These are phyloP conservation scores for Pyrrhoderma lamaoense DNA, from an alignment of 1,284 basidiomycete genomes.

Conservation along the genomic window DNA sequence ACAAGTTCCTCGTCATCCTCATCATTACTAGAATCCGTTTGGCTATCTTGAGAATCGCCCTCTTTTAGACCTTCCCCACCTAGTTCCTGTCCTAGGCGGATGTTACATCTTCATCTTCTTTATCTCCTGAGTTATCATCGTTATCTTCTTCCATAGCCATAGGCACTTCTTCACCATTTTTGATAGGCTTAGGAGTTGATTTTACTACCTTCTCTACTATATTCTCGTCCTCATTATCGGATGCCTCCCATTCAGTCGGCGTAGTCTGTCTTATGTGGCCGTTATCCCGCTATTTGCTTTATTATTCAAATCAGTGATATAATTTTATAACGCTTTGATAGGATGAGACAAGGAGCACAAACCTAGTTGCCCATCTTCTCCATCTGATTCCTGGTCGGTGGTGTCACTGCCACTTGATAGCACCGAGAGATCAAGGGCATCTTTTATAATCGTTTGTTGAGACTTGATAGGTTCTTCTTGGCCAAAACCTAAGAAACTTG, in stretches of 20 bases:
- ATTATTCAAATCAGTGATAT: background rate
- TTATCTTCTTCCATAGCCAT: background rate
- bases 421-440: background rate
- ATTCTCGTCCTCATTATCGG: conserved; percentile 6
- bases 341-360: background rate
- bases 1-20: too few relatives aligned
- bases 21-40: background rate
- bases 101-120: background rate
- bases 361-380: background rate
- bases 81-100: background rate
- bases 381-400: background rate
- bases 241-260: conserved; percentile 13
- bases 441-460: background rate
- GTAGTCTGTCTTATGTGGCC: conserved; percentile 4
- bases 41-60: background rate
- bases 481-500: too few relatives aligned
- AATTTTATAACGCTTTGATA: background rate
- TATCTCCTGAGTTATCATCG: background rate
- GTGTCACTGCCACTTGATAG: too few relatives aligned
- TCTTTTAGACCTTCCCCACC: background rate
- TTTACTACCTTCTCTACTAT: background rate
- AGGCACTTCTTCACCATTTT: background rate
- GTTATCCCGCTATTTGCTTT: background rate
- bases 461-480: background rate
- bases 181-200: too few relatives aligned